Conservation (phyloP, 73 alveolate species). For the Paramecium bursaria region DNA sequence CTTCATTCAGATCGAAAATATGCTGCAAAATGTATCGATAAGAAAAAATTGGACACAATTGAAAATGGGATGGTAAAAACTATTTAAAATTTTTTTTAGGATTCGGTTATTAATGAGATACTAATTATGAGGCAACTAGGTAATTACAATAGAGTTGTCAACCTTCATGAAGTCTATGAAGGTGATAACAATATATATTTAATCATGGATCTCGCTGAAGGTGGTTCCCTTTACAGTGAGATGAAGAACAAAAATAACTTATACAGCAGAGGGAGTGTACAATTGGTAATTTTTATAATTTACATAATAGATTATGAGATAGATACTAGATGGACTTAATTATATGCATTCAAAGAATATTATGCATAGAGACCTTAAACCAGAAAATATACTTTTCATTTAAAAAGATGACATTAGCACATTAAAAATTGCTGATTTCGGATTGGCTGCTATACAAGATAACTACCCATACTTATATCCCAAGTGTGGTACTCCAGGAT, state of each 20-base stretch:
- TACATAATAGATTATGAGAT: slow-evolving; percentile 32
- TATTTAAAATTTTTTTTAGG: background rate
- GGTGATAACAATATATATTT: slow-evolving; percentile 92
- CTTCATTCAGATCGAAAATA: slow-evolving; percentile 56
- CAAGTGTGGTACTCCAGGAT: slow-evolving; percentile 83
- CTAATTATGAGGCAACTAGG: slow-evolving; percentile 58
- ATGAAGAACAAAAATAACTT: slow-evolving; percentile 38
- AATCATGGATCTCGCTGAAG: slow-evolving; percentile 81
- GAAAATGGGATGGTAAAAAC: slow-evolving; percentile 63
- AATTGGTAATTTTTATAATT: slow-evolving; percentile 5
- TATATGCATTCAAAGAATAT: slow-evolving; percentile 60
- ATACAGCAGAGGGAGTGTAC: slow-evolving; percentile 46
- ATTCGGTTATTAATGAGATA: slow-evolving; percentile 63
- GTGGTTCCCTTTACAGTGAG: slow-evolving; percentile 43
- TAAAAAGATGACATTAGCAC: slow-evolving; percentile 48
- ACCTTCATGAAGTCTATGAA: slow-evolving; percentile 88
- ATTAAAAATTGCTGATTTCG: slow-evolving; percentile 67
- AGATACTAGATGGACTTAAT: slow-evolving; percentile 52
- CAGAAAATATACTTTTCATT: slow-evolving; percentile 66
- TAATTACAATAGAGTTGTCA: slow-evolving; percentile 65
- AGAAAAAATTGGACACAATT: slow-evolving; percentile 46
- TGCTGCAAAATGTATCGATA: slow-evolving; percentile 68
- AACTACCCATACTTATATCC: slow-evolving; percentile 57
- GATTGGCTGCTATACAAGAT: slow-evolving; percentile 42
- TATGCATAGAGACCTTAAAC: slow-evolving; percentile 72